phyloP scores from a whole-genome alignment of 257 asterid species.

The Paraleonurus japonicus region DNA sequence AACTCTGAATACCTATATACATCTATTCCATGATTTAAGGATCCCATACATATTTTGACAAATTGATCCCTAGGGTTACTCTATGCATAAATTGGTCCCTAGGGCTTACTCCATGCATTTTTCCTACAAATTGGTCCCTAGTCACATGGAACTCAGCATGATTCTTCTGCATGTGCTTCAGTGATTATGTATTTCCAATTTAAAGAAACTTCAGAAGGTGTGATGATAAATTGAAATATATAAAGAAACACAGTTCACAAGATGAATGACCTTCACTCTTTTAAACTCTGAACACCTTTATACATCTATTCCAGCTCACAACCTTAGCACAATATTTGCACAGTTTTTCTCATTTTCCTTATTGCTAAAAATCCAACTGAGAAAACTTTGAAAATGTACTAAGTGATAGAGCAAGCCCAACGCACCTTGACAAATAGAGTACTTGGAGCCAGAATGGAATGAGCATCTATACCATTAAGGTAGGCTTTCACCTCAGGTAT shows the following conservation, averaged over 20 bases:
- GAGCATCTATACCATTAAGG: conserved; percentile 93
- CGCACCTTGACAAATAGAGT: conserved; percentile 90
- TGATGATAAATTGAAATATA: not conserved
- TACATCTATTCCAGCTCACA: not conserved
- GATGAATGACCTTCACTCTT: not conserved
- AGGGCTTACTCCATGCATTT: not conserved
- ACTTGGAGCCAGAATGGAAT: conserved; percentile 95
- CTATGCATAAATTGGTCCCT: not conserved
- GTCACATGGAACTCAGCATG: conserved; percentile 16
- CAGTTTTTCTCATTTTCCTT: conserved; percentile 1
- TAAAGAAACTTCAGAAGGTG: not conserved
- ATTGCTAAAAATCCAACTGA: not conserved
- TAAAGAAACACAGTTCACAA: not conserved
- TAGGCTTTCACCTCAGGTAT: conserved; percentile 99
- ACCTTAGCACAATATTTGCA: not conserved
- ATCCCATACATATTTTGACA: not conserved
- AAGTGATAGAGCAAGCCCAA: not conserved
- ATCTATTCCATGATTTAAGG: not conserved
- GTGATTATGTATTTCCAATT: not conserved
- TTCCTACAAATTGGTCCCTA: not conserved
- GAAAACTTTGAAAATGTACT: not conserved
- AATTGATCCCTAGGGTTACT: too few species aligned
- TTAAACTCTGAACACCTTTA: not conserved
- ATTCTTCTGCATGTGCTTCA: not conserved
- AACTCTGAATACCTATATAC: not conserved